Conservation (phyloP, 352 stramenopile genomes). For the Paralagenidium karlingii region DNA sequence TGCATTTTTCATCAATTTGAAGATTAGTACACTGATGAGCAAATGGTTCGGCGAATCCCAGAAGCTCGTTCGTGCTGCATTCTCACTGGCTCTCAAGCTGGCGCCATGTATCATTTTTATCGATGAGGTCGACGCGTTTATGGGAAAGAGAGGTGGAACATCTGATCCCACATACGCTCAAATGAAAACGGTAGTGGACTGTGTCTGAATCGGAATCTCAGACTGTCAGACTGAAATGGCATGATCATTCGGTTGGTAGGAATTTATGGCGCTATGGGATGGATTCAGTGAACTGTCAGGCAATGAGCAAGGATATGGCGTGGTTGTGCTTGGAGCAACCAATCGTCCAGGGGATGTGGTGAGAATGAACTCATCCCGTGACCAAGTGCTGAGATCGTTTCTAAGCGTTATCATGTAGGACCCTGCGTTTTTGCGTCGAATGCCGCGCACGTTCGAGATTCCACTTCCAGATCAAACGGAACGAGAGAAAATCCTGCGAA, state of each 20-base stretch:
- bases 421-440: conserved; percentile 89
- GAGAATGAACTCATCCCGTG: neutral
- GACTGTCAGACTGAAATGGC: too few relatives aligned
- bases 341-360: conserved; percentile 87
- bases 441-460: conserved; percentile 95
- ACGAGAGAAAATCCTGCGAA: conserved; percentile 88
- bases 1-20: conserved; percentile 83
- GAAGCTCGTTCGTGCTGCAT: conserved; percentile 90
- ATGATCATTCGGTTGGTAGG: conserved; percentile 27
- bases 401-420: too few relatives aligned
- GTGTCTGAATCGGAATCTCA: too few relatives aligned
- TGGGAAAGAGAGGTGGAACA: conserved; percentile 70
- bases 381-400: neutral
- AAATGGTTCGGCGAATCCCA: conserved; percentile 87
- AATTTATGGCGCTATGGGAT: conserved; percentile 98
- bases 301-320: conserved; percentile 62
- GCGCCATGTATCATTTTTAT: conserved; percentile 97
- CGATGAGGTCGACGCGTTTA: conserved; percentile 93
- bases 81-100: conserved; percentile 90
- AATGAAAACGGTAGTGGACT: conserved; percentile 66
- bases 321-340: conserved; percentile 95
- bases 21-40: conserved; percentile 85
- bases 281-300: conserved; percentile 83
- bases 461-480: conserved; percentile 77
- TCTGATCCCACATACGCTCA: conserved; percentile 73